These are phyloP conservation scores for Ganoderma sinense DNA, from an alignment of 1,284 basidiomycete species.

Conservation along the genomic window DNA sequence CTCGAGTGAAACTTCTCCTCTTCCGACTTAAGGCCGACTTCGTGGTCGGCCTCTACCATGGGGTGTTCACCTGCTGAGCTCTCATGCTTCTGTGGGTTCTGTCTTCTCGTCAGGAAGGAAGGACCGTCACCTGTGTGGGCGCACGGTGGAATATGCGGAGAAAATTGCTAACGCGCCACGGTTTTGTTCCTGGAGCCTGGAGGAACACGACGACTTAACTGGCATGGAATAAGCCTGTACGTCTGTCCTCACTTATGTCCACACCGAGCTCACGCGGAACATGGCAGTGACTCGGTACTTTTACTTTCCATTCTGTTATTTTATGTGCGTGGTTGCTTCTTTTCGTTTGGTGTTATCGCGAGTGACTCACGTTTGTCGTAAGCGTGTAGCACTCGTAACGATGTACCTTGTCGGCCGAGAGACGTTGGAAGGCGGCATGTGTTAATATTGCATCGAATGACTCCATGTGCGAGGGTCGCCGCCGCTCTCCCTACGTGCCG, in stretches of 20 bases:
- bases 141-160: not conserved
- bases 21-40: not conserved
- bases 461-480: constrained; percentile 3
- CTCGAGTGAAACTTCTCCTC: not conserved
- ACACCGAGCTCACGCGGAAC: not conserved
- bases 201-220: not conserved
- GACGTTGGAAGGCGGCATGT: not conserved
- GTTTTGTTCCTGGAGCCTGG: too few species aligned
- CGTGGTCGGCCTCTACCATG: too few species aligned
- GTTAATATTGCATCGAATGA: constrained; percentile 1
- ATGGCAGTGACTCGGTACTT: not conserved
- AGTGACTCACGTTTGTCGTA: not conserved
- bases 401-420: not conserved
- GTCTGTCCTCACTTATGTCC: not conserved
- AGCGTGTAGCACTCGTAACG: not conserved
- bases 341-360: not conserved
- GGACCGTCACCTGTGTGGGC: not conserved
- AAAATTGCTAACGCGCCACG: not conserved
- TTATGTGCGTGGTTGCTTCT: not conserved
- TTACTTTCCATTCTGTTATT: too few species aligned
- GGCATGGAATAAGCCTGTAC: not conserved
- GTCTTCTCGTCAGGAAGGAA: constrained; percentile 39
- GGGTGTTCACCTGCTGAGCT: not conserved
- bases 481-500: too few species aligned
- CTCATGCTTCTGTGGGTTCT: constrained; percentile 50